phyloP scores from a whole-genome alignment of 164 flowering plant genomes.

The Hamamelis virginiana region DNA sequence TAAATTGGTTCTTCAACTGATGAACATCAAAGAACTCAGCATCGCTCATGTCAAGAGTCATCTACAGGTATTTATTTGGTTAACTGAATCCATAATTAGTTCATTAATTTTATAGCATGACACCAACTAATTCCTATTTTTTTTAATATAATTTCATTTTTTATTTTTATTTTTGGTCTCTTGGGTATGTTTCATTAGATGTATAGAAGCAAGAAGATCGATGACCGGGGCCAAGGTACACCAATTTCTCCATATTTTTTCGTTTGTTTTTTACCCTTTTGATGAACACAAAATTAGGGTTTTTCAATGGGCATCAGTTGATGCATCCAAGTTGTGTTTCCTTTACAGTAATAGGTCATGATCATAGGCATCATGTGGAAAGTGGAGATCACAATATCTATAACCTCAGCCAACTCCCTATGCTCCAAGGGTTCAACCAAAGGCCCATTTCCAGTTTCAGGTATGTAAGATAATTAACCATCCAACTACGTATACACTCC shows the following conservation, averaged over 20 bases:
- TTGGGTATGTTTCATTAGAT: constrained; percentile 40
- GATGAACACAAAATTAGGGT: constrained; percentile 16
- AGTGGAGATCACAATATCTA: constrained; percentile 42
- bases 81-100: not conserved
- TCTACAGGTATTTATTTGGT: constrained; percentile 59
- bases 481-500: not conserved
- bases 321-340: not conserved
- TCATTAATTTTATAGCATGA: not conserved
- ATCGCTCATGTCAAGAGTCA: constrained; percentile 94
- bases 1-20: constrained; percentile 79
- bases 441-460: constrained; percentile 30
- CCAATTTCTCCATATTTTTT: not conserved
- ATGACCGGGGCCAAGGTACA: constrained; percentile 72
- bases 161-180: not conserved
- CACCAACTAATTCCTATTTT: not conserved
- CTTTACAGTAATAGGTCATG: constrained; percentile 35
- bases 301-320: not conserved
- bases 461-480: constrained; percentile 21
- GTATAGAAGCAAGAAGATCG: constrained; percentile 87
- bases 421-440: constrained; percentile 45
- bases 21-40: constrained; percentile 83
- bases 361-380: constrained; percentile 37
- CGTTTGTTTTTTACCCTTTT: not conserved
- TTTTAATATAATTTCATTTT: not conserved
- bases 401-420: constrained; percentile 54